Percentiles rank a stretch among this genome's conserved stretches.
These are phyloP conservation scores for Aureobasidium sp. DNA, from an alignment of 2,329 filamentous ascomycete species.

Conservation along the genomic window DNA sequence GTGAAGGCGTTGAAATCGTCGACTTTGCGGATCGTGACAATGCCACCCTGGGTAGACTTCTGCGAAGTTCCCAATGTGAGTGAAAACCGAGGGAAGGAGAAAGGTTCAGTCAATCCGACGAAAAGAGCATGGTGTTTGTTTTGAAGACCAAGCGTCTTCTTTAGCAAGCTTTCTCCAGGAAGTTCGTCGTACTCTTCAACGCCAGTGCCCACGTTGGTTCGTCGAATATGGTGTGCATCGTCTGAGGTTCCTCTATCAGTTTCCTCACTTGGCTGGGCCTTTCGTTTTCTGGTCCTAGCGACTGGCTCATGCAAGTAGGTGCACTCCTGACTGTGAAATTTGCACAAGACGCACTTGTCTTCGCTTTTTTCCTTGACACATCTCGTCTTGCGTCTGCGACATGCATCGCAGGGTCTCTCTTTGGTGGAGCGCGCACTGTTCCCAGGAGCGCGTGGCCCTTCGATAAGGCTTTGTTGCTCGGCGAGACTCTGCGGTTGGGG, in stretches of 20 bases:
- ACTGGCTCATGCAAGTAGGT: constrained; percentile 56
- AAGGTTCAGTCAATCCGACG: constrained; percentile 23
- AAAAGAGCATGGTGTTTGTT: constrained; percentile 26
- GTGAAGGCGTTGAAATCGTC: constrained; percentile 46
- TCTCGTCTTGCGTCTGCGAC: constrained; percentile 22
- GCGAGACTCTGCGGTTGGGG: not conserved
- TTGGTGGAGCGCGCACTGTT: constrained; percentile 7
- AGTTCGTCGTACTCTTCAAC: constrained; percentile 66
- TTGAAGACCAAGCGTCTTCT: constrained; percentile 48
- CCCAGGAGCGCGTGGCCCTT: not conserved
- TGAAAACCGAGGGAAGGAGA: constrained; percentile 11
- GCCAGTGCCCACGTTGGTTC: constrained; percentile 27
- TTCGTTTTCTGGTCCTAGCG: constrained; percentile 15
- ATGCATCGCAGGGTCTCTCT: constrained; percentile 18
- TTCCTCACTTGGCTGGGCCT: not conserved
- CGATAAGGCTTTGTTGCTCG: not conserved
- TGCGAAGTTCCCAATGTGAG: not conserved
- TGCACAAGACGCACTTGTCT: constrained; percentile 29
- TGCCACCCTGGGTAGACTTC: not conserved
- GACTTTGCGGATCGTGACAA: constrained; percentile 14
- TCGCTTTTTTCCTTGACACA: constrained; percentile 24
- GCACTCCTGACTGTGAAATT: constrained; percentile 69
- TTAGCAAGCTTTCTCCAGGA: constrained; percentile 58
- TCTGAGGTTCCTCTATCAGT: not conserved
- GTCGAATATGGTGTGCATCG: constrained; percentile 9